These are phyloP conservation scores for Auriscalpium orientale DNA, from an alignment of 768 basidiomycete species.

Conservation along the genomic window DNA sequence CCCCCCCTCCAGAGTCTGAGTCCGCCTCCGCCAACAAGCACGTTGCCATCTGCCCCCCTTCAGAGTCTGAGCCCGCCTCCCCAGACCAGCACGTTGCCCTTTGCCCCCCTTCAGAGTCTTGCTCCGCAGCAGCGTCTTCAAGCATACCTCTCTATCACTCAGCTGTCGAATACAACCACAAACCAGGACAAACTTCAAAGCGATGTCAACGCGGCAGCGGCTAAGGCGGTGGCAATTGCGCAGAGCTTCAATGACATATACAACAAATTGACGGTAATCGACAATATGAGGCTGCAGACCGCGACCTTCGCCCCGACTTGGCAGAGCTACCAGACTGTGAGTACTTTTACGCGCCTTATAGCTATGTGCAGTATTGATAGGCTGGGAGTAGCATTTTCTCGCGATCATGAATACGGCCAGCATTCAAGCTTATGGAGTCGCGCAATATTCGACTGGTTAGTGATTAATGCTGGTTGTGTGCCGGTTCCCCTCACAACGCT, in stretches of 20 bases:
- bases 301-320: neutral
- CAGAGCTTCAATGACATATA: neutral
- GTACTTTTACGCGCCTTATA: neutral
- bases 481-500: no score
- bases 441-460: neutral
- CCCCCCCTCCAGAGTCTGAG: no score
- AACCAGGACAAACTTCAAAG: neutral
- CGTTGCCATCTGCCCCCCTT: no score
- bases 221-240: neutral
- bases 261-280: neutral
- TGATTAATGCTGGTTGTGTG: neutral
- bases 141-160: neutral
- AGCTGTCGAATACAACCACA: neutral
- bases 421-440: neutral
- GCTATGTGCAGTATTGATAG: neutral
- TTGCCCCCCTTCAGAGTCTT: neutral
- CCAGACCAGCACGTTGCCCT: no score
- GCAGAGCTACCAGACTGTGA: neutral
- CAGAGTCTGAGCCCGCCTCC: no score
- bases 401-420: neutral
- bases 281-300: neutral
- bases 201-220: neutral
- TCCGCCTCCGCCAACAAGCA: no score
- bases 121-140: neutral
- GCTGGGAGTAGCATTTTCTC: neutral